Evolutionary conservation across 1,284 basidiomycete genomes (phyloP).

Genomic region (Leccinum insigne): DNA sequence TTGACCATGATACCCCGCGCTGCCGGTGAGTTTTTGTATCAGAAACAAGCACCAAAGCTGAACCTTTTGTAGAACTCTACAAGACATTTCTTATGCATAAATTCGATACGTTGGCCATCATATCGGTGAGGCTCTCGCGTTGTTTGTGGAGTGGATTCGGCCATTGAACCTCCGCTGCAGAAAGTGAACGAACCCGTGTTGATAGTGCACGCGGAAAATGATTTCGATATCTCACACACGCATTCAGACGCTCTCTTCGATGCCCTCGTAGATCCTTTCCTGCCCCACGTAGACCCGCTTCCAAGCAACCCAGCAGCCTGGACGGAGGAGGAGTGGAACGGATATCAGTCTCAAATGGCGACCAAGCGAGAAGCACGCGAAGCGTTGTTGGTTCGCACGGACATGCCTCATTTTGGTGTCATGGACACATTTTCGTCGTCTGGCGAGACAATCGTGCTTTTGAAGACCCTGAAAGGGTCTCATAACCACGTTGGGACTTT

Average conservation of each 20-base stretch:
- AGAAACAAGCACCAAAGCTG: background rate
- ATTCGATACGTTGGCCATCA: constrained; percentile 64
- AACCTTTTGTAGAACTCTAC: constrained; percentile 48
- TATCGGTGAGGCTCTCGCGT: constrained; percentile 46
- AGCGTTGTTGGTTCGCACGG: constrained; percentile 45
- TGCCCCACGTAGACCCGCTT: constrained; percentile 50
- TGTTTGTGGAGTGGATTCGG: background rate
- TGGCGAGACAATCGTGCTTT: constrained; percentile 52
- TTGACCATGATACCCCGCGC: constrained; percentile 70
- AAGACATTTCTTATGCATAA: constrained; percentile 57
- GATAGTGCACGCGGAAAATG: constrained; percentile 80
- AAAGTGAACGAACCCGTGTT: constrained; percentile 67
- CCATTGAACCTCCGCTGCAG: constrained; percentile 33
- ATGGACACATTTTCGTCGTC: constrained; percentile 52
- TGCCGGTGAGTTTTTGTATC: constrained; percentile 51
- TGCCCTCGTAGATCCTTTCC: constrained; percentile 60
- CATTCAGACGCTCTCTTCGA: constrained; percentile 80
- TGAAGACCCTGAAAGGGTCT: constrained; percentile 63
- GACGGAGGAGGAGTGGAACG: constrained; percentile 41
- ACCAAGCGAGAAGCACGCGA: constrained; percentile 40
- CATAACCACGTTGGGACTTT: constrained; percentile 67
- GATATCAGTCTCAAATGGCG: constrained; percentile 36
- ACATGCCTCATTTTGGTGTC: constrained; percentile 57
- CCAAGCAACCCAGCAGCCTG: constrained; percentile 35
- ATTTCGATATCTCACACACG: constrained; percentile 75